phyloP scores from a whole-genome alignment of 75 land plant genomes.

The Isoetes taiwanensis region DNA sequence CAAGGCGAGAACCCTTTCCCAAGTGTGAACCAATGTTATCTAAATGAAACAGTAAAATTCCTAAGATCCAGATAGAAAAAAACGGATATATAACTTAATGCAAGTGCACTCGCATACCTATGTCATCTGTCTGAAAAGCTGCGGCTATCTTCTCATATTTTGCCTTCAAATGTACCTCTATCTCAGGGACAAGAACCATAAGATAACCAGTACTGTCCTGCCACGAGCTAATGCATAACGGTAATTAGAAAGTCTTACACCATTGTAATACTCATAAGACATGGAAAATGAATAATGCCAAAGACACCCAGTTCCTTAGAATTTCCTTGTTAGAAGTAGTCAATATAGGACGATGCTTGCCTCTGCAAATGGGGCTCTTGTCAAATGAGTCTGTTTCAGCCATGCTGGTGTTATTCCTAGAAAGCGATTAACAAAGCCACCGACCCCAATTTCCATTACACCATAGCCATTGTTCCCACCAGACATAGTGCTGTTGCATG shows the following conservation, averaged over 20 bases:
- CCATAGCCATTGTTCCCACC: slow-evolving; percentile 8
- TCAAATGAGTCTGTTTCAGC: slow-evolving; percentile 62
- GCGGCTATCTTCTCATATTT: slow-evolving; percentile 71
- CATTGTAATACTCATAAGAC: neutral
- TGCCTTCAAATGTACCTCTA: slow-evolving; percentile 55
- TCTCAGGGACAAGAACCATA: slow-evolving; percentile 49
- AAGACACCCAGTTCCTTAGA: no score
- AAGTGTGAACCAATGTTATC: no score
- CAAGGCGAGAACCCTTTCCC: no score
- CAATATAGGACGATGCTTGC: no score
- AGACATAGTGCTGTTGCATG: no score
- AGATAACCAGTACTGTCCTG: slow-evolving; percentile 84
- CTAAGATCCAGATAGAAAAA: no score
- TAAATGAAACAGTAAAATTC: no score
- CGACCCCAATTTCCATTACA: slow-evolving; percentile 60
- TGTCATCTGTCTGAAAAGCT: slow-evolving; percentile 51
- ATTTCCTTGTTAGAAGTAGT: no score
- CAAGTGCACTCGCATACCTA: no score
- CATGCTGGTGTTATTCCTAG: slow-evolving; percentile 80
- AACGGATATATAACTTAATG: no score
- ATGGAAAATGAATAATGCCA: neutral
- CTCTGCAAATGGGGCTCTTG: slow-evolving; percentile 41
- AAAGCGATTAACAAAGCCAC: slow-evolving; percentile 77
- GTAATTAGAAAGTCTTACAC: neutral
- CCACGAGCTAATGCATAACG: neutral